Evolutionary conservation across 108 stramenopile species (phyloP).

Genomic region (Pseudonitzschia pungens): DNA sequence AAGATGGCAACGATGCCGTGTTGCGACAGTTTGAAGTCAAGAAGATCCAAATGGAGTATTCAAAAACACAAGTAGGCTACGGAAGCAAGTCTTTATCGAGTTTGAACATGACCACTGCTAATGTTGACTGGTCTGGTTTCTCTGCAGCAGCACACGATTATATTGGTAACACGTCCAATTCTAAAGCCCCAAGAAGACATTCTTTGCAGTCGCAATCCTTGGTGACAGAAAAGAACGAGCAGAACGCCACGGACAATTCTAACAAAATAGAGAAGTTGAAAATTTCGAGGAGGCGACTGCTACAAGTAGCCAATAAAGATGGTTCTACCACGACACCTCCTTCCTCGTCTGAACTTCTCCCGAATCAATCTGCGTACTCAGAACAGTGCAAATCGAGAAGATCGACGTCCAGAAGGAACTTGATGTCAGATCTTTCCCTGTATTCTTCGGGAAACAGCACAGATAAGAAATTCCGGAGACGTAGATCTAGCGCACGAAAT

Average conservation of each 20-base stretch:
- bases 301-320: background rate
- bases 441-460: background rate
- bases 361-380: background rate
- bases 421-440: background rate
- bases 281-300: background rate
- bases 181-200: background rate
- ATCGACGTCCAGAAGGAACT: background rate
- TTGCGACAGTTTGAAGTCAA: slow-evolving; percentile 11
- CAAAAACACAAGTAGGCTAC: slow-evolving; percentile 13
- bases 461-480: background rate
- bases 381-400: background rate
- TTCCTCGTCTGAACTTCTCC: background rate
- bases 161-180: background rate
- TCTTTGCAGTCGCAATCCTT: background rate
- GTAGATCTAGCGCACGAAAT: background rate
- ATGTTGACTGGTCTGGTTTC: slow-evolving; percentile 33
- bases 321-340: background rate
- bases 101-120: slow-evolving; percentile 1
- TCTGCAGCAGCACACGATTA: slow-evolving; percentile 20
- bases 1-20: slow-evolving; percentile 18
- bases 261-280: background rate
- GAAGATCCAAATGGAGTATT: slow-evolving; percentile 11
- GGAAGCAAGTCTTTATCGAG: background rate
- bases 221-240: background rate
- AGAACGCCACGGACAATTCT: background rate